Percentiles rank a stretch among this genome's conserved stretches.
phyloP scores from a whole-genome alignment of 1,139 yeast species.

The Kodamaea arcana region DNA sequence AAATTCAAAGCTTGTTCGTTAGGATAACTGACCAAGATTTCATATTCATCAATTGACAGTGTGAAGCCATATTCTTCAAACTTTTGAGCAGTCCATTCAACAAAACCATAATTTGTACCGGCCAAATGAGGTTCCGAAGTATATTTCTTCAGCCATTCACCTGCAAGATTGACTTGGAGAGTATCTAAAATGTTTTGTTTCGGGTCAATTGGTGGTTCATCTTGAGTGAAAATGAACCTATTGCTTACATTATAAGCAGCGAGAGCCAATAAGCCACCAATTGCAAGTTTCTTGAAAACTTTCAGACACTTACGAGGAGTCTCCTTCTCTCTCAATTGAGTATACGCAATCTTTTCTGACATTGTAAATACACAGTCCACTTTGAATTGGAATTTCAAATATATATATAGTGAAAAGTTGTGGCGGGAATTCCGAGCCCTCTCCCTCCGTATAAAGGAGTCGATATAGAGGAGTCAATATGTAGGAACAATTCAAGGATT shows the following conservation, averaged over 20 bases:
- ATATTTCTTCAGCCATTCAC: constrained; percentile 31
- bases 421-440: no score
- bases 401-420: no score
- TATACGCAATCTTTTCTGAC: constrained; percentile 5
- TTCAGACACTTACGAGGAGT: background rate
- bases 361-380: no score
- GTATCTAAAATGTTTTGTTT: constrained; percentile 12
- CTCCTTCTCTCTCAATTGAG: background rate
- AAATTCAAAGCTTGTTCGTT: constrained; percentile 44
- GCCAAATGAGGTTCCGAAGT: constrained; percentile 35
- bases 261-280: background rate
- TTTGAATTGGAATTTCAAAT: no score
- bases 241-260: background rate
- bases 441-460: no score
- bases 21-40: constrained; percentile 53
- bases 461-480: no score
- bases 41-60: constrained; percentile 54
- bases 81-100: constrained; percentile 36
- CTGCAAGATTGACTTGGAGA: constrained; percentile 26
- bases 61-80: constrained; percentile 44
- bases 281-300: background rate
- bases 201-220: constrained; percentile 5
- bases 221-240: background rate
- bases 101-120: constrained; percentile 37
- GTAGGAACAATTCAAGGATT: no score